A percentile compares a stretch with the other conserved stretches of the same genome.
phyloP scores from a whole-genome alignment of 495 filamentous ascomycete genomes.

The Annulohypoxylon nitens region DNA sequence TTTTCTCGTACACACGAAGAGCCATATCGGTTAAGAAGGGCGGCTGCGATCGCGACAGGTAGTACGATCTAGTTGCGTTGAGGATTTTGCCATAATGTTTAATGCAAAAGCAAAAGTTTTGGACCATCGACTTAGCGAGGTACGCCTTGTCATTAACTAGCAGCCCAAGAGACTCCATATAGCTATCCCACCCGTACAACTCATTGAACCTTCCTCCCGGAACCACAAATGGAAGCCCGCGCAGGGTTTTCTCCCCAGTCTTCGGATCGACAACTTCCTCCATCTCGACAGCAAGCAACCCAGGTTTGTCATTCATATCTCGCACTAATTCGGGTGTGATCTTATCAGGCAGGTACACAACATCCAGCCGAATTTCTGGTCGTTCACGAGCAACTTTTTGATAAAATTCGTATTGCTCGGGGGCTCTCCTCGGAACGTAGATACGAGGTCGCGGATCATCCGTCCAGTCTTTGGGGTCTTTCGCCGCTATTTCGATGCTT shows the following conservation, averaged over 20 bases:
- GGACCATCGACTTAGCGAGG: slow-evolving; percentile 91
- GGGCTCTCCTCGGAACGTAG: slow-evolving; percentile 86
- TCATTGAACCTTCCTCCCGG: slow-evolving; percentile 98
- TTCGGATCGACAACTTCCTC: slow-evolving; percentile 73
- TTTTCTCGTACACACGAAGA: slow-evolving; percentile 86
- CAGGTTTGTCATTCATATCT: slow-evolving; percentile 85
- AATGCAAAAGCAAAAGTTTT: slow-evolving; percentile 97
- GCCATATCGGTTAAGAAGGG: slow-evolving; percentile 99
- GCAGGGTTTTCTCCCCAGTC: slow-evolving; percentile 74
- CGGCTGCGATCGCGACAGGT: slow-evolving; percentile 91
- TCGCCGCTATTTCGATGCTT: slow-evolving; percentile 85
- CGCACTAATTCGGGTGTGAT: slow-evolving; percentile 80
- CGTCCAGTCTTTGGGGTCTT: slow-evolving; percentile 93
- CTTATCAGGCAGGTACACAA: slow-evolving; percentile 76
- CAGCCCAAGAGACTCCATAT: slow-evolving; percentile 93
- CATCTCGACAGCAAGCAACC: slow-evolving; percentile 91
- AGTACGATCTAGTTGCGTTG: slow-evolving; percentile 96
- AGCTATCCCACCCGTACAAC: slow-evolving; percentile 96
- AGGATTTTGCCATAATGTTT: slow-evolving; percentile 98
- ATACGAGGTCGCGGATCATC: slow-evolving; percentile 88
- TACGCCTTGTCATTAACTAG: slow-evolving; percentile 83
- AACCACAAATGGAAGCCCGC: slow-evolving; percentile 93
- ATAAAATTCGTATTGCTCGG: slow-evolving; percentile 92
- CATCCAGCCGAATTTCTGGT: slow-evolving; percentile 88
- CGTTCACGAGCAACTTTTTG: slow-evolving; percentile 75